These are phyloP conservation scores for Naegleria gruberi DNA, from an alignment of 208 protist species.

Conservation along the genomic window DNA sequence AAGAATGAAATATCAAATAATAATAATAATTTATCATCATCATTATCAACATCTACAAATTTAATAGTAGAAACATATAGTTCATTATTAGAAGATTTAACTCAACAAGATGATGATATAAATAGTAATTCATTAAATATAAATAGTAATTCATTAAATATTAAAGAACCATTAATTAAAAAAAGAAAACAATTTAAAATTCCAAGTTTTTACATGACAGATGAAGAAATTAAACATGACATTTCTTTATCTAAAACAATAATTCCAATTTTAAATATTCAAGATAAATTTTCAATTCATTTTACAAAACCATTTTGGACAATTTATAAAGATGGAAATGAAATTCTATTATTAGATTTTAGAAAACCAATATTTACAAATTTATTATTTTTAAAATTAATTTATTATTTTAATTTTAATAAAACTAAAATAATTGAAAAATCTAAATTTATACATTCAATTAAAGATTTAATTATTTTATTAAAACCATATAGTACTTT, in stretches of 20 bases:
- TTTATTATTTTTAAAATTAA: neutral
- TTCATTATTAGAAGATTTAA: no score
- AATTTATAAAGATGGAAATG: neutral
- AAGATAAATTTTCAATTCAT: neutral
- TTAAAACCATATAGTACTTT: neutral
- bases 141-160: no score
- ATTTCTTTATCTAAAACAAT: neutral
- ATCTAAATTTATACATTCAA: neutral
- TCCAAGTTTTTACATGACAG: neutral
- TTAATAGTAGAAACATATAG: no score
- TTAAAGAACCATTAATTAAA: no score
- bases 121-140: no score
- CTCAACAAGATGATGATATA: no score
- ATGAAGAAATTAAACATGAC: neutral
- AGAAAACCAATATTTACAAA: neutral
- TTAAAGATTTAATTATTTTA: neutral
- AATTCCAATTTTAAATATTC: neutral
- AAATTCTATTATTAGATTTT: neutral
- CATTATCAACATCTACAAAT: no score
- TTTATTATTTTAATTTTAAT: neutral
- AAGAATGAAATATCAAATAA: no score
- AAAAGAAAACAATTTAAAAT: neutral
- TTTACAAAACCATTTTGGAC: slow-evolving; percentile 7
- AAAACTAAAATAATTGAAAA: neutral
- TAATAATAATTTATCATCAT: no score